Percentiles rank a stretch among this genome's conserved stretches.
phyloP scores from a whole-genome alignment of 208 protist species.

The Porcisia deanei region DNA sequence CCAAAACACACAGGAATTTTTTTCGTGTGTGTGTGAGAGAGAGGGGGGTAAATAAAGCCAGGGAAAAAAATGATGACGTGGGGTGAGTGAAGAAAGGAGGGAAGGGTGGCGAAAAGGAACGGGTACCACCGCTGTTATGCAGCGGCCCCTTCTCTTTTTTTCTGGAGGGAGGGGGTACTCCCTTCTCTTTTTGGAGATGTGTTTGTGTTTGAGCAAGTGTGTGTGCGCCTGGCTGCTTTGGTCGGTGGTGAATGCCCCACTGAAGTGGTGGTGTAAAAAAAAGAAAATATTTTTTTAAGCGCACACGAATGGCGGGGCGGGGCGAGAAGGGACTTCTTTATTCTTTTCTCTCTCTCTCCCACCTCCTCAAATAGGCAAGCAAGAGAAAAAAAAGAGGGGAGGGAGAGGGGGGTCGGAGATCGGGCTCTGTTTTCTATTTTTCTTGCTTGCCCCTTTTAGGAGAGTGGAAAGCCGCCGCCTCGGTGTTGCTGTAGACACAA shows the following conservation, averaged over 20 bases:
- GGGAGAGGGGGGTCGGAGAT: neutral
- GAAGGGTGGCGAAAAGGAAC: no score
- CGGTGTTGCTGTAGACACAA: neutral
- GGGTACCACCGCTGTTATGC: no score
- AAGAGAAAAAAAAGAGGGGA: neutral
- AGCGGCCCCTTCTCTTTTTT: no score
- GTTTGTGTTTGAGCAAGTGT: no score
- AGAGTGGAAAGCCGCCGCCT: neutral
- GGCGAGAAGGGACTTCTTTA: neutral
- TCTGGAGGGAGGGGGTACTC: no score
- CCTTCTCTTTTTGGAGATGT: no score
- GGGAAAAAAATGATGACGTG: neutral
- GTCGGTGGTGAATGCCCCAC: no score
- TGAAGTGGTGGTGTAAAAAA: no score
- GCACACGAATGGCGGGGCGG: neutral
- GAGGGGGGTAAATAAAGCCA: neutral
- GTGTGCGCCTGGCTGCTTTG: no score
- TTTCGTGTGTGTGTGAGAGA: no score
- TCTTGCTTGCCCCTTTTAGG: neutral
- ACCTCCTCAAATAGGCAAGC: no score
- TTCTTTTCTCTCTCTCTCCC: no score
- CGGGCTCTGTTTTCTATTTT: neutral
- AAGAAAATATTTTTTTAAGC: neutral
- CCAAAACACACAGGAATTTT: neutral
- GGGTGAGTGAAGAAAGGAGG: neutral